These are phyloP conservation scores for Coelastrella sp. DNA, from an alignment of 139 green algal species.

Conservation along the genomic window DNA sequence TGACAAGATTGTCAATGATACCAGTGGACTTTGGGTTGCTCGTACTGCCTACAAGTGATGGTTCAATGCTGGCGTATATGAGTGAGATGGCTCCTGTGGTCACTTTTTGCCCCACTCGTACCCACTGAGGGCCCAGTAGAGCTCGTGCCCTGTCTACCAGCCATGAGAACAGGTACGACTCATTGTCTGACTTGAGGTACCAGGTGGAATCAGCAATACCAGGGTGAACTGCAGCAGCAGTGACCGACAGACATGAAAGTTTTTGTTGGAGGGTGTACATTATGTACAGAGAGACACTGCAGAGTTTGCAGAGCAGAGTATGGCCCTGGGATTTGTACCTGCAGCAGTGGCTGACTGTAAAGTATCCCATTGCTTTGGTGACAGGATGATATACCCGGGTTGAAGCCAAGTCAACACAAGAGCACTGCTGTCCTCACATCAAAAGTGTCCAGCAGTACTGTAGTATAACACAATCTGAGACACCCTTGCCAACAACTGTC, in stretches of 20 bases:
- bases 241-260: neutral
- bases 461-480: no score
- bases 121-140: neutral
- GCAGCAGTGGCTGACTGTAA: no score
- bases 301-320: no score
- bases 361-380: no score
- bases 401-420: no score
- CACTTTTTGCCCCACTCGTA: neutral
- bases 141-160: neutral
- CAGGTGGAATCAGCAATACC: slow-evolving; percentile 35
- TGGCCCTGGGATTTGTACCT: no score
- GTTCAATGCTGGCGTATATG: slow-evolving; percentile 25
- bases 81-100: slow-evolving; percentile 2
- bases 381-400: no score
- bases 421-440: no score
- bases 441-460: no score
- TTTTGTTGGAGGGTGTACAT: no score
- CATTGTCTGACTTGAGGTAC: slow-evolving; percentile 32
- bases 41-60: slow-evolving; percentile 3
- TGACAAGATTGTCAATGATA: neutral
- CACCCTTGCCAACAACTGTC: no score
- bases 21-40: neutral
- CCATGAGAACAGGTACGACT: slow-evolving; percentile 22
- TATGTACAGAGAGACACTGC: neutral
- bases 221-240: slow-evolving; percentile 29